Conservation (phyloP, 225 moss, liverwort and hornwort genomes). For the Polytrichum formosum region DNA sequence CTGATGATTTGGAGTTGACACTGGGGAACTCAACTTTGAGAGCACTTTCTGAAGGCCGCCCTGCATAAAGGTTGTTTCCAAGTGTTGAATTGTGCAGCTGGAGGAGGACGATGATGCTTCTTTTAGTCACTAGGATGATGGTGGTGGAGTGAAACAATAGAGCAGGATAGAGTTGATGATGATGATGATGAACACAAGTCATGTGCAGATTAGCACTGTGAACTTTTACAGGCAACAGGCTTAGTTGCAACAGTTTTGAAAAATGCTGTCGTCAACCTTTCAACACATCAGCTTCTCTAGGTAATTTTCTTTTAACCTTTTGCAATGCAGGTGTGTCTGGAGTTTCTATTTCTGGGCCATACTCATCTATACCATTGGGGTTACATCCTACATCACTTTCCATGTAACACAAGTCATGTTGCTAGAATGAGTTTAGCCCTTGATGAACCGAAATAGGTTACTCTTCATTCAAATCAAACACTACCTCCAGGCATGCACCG, state of each 20-base stretch:
- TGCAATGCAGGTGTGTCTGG: too few relatives aligned
- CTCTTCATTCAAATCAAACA: too few relatives aligned
- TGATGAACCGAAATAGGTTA: too few relatives aligned
- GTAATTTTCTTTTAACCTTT: neutral
- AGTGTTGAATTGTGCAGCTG: too few relatives aligned
- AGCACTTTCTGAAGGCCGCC: constrained; percentile 53
- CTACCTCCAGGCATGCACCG: too few relatives aligned
- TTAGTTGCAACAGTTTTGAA: constrained; percentile 1
- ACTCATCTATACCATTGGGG: too few relatives aligned
- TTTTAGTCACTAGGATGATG: neutral
- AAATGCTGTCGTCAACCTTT: neutral
- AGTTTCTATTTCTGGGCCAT: too few relatives aligned
- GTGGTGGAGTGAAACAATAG: neutral
- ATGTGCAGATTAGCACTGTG: neutral
- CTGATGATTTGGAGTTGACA: constrained; percentile 81
- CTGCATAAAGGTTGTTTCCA: neutral
- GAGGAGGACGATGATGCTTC: too few relatives aligned
- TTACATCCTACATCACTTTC: too few relatives aligned
- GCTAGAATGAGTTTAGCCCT: too few relatives aligned
- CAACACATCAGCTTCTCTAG: neutral
- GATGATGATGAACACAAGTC: too few relatives aligned
- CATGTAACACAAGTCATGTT: too few relatives aligned
- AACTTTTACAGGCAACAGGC: neutral
- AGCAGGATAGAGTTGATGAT: neutral
- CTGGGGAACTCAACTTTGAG: constrained; percentile 68